Evolutionary conservation across 306 rosid species (phyloP).

Genomic region (Vigna angularis): DNA sequence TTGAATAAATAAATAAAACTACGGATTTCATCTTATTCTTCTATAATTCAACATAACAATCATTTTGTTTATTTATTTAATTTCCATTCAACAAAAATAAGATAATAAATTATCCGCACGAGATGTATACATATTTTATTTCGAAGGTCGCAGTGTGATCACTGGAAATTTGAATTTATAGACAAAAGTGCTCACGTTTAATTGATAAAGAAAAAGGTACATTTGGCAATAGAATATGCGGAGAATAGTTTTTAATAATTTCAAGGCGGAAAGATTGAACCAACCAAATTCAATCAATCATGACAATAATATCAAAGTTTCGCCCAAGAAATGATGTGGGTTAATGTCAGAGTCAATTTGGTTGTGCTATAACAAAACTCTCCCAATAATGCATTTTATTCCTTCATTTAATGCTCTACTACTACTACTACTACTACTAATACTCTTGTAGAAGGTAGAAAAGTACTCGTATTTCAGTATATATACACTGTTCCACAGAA

Average conservation of each 20-base stretch:
- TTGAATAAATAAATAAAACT: too few species aligned
- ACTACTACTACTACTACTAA: too few species aligned
- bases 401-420: background rate
- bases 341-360: conserved; percentile 1
- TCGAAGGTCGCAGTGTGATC: background rate
- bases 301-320: background rate
- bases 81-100: background rate
- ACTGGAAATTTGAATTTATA: background rate
- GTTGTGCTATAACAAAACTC: background rate
- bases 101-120: background rate
- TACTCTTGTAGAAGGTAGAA: background rate
- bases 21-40: too few species aligned
- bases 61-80: too few species aligned
- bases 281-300: background rate
- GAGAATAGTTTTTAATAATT: conserved; percentile 1
- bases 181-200: background rate
- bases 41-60: too few species aligned
- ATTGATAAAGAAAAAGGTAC: background rate
- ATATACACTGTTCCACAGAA: background rate
- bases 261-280: background rate
- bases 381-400: background rate
- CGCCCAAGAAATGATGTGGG: background rate
- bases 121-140: too few species aligned
- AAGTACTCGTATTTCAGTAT: background rate
- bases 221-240: background rate